phyloP scores from a whole-genome alignment of 2,329 filamentous ascomycete species.

The Fusarium anguioides region DNA sequence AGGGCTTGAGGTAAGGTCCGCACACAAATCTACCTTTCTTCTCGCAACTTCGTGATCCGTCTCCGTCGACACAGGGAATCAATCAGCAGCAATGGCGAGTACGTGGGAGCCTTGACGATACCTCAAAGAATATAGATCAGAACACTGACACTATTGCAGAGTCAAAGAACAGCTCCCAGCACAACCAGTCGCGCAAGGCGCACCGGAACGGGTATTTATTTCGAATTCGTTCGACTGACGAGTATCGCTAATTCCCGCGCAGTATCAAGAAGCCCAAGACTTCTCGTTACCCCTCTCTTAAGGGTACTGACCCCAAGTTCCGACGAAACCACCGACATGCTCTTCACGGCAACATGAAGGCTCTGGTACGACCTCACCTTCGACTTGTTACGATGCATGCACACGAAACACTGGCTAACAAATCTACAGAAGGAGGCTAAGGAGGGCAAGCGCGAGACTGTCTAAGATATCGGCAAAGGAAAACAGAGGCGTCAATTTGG shows the following conservation, averaged over 20 bases:
- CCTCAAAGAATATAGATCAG: neutral
- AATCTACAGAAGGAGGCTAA: constrained; percentile 87
- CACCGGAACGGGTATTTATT: constrained; percentile 94
- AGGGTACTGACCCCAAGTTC: constrained; percentile 99
- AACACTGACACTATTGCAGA: constrained; percentile 65
- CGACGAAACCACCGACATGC: constrained; percentile 99
- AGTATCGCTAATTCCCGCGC: constrained; percentile 41
- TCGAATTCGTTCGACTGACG: neutral
- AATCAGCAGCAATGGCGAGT: constrained; percentile 57
- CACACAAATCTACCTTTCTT: constrained; percentile 48
- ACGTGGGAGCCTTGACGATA: constrained; percentile 39
- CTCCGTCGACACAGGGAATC: constrained; percentile 44
- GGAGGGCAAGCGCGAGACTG: constrained; percentile 92
- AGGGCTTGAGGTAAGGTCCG: constrained; percentile 44
- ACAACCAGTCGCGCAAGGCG: constrained; percentile 98
- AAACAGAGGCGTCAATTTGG: constrained; percentile 39
- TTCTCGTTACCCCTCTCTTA: constrained; percentile 97
- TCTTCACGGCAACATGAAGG: constrained; percentile 98
- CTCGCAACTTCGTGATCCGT: constrained; percentile 45
- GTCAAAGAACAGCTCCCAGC: constrained; percentile 99
- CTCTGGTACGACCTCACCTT: constrained; percentile 75
- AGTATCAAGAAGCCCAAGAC: constrained; percentile 99
- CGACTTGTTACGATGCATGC: constrained; percentile 11
- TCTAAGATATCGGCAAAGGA: constrained; percentile 62
- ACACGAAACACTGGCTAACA: constrained; percentile 47